Evolutionary conservation across 2,329 filamentous ascomycete species (phyloP).

Genomic region (Botrytis sinoallii): DNA sequence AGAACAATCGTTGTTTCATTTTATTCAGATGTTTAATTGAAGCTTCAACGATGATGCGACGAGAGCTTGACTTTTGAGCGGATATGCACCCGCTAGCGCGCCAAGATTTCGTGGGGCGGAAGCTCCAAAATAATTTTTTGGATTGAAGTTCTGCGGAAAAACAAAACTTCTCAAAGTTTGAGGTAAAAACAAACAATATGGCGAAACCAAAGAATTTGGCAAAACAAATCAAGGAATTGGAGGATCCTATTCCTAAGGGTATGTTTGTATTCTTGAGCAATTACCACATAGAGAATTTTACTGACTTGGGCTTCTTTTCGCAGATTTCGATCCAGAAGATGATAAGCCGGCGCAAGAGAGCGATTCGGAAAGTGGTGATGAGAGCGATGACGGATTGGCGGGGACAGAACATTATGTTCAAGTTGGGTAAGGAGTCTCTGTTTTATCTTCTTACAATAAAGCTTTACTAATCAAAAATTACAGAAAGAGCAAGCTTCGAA

Average conservation of each 20-base stretch:
- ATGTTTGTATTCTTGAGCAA: slow-evolving; percentile 22
- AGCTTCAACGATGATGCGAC: slow-evolving; percentile 20
- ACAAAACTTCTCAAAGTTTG: slow-evolving; percentile 25
- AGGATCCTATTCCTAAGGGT: slow-evolving; percentile 60
- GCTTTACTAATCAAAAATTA: slow-evolving; percentile 20
- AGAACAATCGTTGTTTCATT: slow-evolving; percentile 49
- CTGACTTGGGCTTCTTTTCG: slow-evolving; percentile 21
- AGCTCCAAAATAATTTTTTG: slow-evolving; percentile 22
- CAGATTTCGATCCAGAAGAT: slow-evolving; percentile 43
- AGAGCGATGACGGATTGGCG: slow-evolving; percentile 51
- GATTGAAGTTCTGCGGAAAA: slow-evolving; percentile 15
- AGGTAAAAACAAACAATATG: slow-evolving; percentile 41
- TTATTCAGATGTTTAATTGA: slow-evolving; percentile 19
- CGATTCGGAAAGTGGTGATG: slow-evolving; percentile 45
- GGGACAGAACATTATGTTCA: slow-evolving; percentile 84
- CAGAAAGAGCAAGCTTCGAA: slow-evolving; percentile 79
- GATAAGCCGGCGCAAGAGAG: slow-evolving; percentile 30
- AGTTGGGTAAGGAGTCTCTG: slow-evolving; percentile 56
- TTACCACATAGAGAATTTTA: not conserved
- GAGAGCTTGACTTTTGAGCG: slow-evolving; percentile 15
- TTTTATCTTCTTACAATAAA: not conserved
- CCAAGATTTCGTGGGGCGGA: slow-evolving; percentile 32
- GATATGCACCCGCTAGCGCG: slow-evolving; percentile 30
- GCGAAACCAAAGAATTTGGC: slow-evolving; percentile 49
- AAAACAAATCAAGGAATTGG: slow-evolving; percentile 59